phyloP scores from a whole-genome alignment of 2,329 filamentous ascomycete genomes.

The Achaetomium macrosporum region DNA sequence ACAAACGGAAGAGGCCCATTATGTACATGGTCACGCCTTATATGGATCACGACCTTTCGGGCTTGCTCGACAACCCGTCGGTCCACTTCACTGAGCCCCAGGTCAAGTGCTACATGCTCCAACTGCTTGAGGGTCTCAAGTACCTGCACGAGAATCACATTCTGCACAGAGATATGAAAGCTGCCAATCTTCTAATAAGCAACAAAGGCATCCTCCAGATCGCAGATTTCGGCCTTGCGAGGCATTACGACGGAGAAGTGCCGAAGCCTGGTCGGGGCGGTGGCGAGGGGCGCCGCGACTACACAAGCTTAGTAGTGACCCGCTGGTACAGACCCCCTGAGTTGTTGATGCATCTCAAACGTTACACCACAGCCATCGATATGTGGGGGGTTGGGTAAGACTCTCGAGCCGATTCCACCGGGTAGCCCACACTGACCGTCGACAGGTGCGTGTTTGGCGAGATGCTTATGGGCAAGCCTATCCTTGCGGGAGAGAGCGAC shows the following conservation, averaged over 20 bases:
- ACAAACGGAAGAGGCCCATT: constrained; percentile 74
- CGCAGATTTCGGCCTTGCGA: constrained; percentile 90
- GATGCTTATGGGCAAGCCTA: constrained; percentile 92
- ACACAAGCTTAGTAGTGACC: constrained; percentile 94
- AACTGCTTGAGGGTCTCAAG: constrained; percentile 80
- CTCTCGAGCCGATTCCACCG: neutral
- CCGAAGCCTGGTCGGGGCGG: constrained; percentile 73
- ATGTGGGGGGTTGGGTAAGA: constrained; percentile 94
- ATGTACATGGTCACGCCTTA: constrained; percentile 99
- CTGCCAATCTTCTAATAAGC: constrained; percentile 93
- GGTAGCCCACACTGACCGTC: constrained; percentile 6
- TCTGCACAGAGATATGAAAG: constrained; percentile 97
- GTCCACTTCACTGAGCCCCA: constrained; percentile 83
- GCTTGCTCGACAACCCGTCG: constrained; percentile 87
- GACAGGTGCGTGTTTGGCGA: constrained; percentile 91
- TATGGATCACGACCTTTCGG: constrained; percentile 98
- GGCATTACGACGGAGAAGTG: constrained; percentile 82
- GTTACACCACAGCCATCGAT: constrained; percentile 96
- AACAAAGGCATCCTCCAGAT: constrained; percentile 92
- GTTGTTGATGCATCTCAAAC: constrained; percentile 76
- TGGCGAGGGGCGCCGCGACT: constrained; percentile 80
- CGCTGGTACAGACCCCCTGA: constrained; percentile 96
- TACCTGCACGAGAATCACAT: constrained; percentile 90
- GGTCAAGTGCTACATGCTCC: constrained; percentile 96
- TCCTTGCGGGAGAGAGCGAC: constrained; percentile 84